These are phyloP conservation scores for Leccinum olivaceopallidum DNA, from an alignment of 768 basidiomycete species.

Conservation along the genomic window DNA sequence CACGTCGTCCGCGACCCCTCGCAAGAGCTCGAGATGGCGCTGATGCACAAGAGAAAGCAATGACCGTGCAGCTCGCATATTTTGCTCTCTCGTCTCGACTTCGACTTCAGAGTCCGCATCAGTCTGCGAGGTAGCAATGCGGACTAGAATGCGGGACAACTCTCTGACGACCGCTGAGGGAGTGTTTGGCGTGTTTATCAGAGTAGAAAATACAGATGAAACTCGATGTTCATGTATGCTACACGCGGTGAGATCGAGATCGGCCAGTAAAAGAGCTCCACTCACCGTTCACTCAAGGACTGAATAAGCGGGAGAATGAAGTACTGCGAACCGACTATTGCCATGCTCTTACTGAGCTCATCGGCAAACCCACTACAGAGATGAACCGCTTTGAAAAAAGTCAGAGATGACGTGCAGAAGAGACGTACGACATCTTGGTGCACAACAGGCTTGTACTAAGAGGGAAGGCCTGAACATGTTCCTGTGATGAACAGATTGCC, in stretches of 20 bases:
- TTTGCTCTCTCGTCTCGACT: constrained; percentile 10
- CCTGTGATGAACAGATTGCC: constrained; percentile 65
- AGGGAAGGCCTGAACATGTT: constrained; percentile 49
- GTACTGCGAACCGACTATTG: constrained; percentile 55
- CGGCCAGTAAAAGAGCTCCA: constrained; percentile 10
- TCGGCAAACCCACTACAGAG: constrained; percentile 45
- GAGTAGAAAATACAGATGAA: constrained; percentile 28
- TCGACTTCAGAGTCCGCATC: constrained; percentile 2
- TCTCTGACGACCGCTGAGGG: constrained; percentile 24
- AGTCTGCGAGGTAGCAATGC: constrained; percentile 13
- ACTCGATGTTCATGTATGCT: constrained; percentile 36
- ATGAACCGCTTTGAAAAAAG: not conserved
- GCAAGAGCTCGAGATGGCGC: constrained; percentile 55
- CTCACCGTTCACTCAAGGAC: constrained; percentile 42
- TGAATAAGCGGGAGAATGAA: constrained; percentile 55
- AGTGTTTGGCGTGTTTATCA: constrained; percentile 30
- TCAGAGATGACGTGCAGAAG: not conserved
- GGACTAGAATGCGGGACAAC: constrained; percentile 26
- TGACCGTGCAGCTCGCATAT: constrained; percentile 19
- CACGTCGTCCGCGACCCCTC: constrained; percentile 39
- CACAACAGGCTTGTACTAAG: constrained; percentile 41
- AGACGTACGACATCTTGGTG: constrained; percentile 50
- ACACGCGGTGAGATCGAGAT: constrained; percentile 3
- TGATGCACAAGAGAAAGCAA: constrained; percentile 65
- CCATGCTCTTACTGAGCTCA: constrained; percentile 44